Evolutionary conservation across 148 eudicot species (phyloP), one percentile per base, ranked within the genome.

Genomic region (Persicaria tinctoria): DNA sequence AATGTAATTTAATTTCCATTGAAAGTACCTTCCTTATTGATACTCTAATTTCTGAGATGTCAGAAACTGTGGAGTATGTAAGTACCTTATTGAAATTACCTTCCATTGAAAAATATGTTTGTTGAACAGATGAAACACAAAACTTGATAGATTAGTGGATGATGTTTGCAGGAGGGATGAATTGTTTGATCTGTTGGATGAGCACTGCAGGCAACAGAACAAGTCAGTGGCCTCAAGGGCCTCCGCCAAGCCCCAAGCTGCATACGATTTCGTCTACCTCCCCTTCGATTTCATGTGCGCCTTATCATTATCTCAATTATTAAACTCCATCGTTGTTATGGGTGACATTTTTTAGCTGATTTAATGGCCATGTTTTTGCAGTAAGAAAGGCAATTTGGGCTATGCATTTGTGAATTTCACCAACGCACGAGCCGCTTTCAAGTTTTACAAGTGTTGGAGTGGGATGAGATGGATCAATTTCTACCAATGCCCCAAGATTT

Each of bases 81-180:
- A 23, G 27, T 23, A 23, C 27, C 27, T 23, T 23, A 23, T 23
- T 23, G 27, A 23, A 23, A 23, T 23, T 23, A 23, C 27, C 27
- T 23, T 23, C 27, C 27, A 23, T 23, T 1, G 0, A 23, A 23
- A 32, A 32, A 32, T 32, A 32, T 32, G 41, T 32, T 32, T 32
- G 0, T 32, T 32, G 41, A 32, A 32, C 41, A 32, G 41, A 32
- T 32, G 41, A 32, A 32, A 32, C 41, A 32, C 41, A 32, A 32
- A 32, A 32, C 41, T 32, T 32, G 41, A 32, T 32, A 1, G 41
- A 32, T 32, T 32, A 32, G 41, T 32, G 41, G 41, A 32, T 32
- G 41, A 32, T 64, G 70, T 64, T 66, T 46, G 41, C 48, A 66
- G 70, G 70, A 66, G 70, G 17, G 47, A 41, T 12, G 70, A 66